These are phyloP conservation scores for Pogostemon cablin DNA, from an alignment of 257 asterid genomes.

Conservation along the genomic window DNA sequence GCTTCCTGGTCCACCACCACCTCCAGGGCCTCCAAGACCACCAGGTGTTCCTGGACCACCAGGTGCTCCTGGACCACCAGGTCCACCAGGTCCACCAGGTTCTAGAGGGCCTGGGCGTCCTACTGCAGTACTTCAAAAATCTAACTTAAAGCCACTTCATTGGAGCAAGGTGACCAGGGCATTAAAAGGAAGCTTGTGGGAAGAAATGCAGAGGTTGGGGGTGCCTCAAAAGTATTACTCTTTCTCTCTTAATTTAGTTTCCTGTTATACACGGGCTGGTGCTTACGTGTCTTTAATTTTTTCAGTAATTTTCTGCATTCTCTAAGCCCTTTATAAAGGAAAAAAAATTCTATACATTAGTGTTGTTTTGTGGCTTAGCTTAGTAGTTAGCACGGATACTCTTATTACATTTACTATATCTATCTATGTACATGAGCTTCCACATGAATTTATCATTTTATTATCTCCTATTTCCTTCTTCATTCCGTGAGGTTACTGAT, in stretches of 20 bases:
- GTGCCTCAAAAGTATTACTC: slow-evolving; percentile 76
- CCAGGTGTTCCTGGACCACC: slow-evolving; percentile 44
- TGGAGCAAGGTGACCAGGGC: slow-evolving; percentile 99
- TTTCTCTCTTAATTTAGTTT: slow-evolving; percentile 38
- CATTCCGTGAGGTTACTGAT: slow-evolving; percentile 42
- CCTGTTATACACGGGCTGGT: slow-evolving; percentile 18
- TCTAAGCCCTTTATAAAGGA: neutral
- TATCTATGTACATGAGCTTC: slow-evolving; percentile 8
- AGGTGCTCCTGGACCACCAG: slow-evolving; percentile 51
- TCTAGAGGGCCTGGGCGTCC: slow-evolving; percentile 69
- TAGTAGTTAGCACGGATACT: neutral
- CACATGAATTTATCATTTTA: slow-evolving; percentile 24
- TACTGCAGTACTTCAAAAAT: slow-evolving; percentile 57
- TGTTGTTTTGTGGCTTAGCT: slow-evolving; percentile 10
- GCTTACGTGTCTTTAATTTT: slow-evolving; percentile 16
- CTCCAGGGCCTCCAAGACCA: slow-evolving; percentile 29
- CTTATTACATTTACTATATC: slow-evolving; percentile 17
- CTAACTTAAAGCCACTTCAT: slow-evolving; percentile 91
- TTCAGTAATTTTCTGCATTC: slow-evolving; percentile 26
- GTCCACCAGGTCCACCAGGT: slow-evolving; percentile 58
- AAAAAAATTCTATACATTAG: neutral
- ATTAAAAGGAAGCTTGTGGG: slow-evolving; percentile 99
- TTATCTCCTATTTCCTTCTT: slow-evolving; percentile 25
- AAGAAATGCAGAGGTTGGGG: slow-evolving; percentile 85
- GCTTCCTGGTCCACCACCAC: slow-evolving; percentile 41